Evolutionary conservation across 2,329 filamentous ascomycete species (phyloP).

Genomic region (Calonectria montana): DNA sequence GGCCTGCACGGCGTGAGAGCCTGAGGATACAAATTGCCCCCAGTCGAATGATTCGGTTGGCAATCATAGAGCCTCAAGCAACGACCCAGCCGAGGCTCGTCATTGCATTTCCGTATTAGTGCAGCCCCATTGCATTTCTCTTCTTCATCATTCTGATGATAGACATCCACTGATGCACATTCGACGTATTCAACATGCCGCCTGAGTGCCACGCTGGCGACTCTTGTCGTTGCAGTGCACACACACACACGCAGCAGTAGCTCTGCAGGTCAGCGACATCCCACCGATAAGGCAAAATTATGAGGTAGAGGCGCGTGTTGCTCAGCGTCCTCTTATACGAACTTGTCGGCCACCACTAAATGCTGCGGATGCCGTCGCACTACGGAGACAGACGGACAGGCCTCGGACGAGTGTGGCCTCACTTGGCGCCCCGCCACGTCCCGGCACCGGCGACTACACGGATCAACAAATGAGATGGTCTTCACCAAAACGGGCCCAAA

Average conservation of each 20-base stretch:
- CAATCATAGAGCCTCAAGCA: constrained; percentile 1
- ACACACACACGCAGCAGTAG: constrained; percentile 5
- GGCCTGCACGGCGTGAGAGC: not conserved
- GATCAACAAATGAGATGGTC: not conserved
- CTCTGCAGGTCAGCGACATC: constrained; percentile 31
- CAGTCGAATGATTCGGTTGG: not conserved
- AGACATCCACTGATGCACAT: constrained; percentile 14
- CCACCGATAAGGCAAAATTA: constrained; percentile 17
- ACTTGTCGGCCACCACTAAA: not conserved
- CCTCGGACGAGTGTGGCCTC: constrained; percentile 28
- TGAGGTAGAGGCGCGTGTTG: constrained; percentile 12
- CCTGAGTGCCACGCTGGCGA: constrained; percentile 27
- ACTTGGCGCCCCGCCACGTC: constrained; percentile 32
- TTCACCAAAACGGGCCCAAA: constrained; percentile 15
- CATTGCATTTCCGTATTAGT: not conserved
- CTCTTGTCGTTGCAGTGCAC: constrained; percentile 3
- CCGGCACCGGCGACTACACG: constrained; percentile 26
- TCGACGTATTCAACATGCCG: not conserved
- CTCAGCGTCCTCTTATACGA: constrained; percentile 29
- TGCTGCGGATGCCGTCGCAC: constrained; percentile 11
- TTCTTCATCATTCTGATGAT: constrained; percentile 14
- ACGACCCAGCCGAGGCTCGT: not conserved
- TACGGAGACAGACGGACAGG: constrained; percentile 19
- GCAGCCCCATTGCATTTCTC: constrained; percentile 3
- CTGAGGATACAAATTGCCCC: constrained; percentile 21